A percentile compares a stretch with the other conserved stretches of the same genome.
Evolutionary conservation across 305 asterid genomes (phyloP).

Genomic region (Caryopteris hybrid): DNA sequence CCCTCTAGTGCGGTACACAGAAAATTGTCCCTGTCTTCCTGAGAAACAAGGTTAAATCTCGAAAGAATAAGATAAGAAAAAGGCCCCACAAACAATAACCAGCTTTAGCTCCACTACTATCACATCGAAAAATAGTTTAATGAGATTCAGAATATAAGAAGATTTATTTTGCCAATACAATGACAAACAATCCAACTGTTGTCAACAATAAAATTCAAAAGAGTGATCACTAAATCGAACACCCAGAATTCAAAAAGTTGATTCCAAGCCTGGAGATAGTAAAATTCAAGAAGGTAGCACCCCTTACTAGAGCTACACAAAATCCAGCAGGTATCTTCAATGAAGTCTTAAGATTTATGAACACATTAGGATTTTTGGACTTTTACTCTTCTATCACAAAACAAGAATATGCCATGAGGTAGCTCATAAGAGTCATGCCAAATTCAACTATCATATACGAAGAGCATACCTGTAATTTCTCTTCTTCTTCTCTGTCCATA

Average conservation of each 20-base stretch:
- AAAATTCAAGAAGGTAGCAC: slow-evolving; percentile 4
- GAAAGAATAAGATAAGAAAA: slow-evolving; percentile 8
- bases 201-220: not conserved
- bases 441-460: slow-evolving; percentile 10
- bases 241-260: not conserved
- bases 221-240: not conserved
- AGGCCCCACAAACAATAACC: not conserved
- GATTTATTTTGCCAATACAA: not conserved
- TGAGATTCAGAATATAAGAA: not conserved
- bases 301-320: slow-evolving; percentile 8
- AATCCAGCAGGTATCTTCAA: not conserved
- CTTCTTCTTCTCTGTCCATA: slow-evolving; percentile 88
- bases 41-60: slow-evolving; percentile 22
- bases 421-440: slow-evolving; percentile 8
- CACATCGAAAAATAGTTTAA: not conserved
- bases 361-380: slow-evolving; percentile 5
- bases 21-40: slow-evolving; percentile 94
- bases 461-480: slow-evolving; percentile 69
- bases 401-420: not conserved
- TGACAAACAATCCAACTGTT: not conserved
- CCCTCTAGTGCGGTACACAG: slow-evolving; percentile 78
- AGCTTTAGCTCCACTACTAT: slow-evolving; percentile 8
- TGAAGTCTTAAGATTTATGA: slow-evolving; percentile 14
- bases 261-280: slow-evolving; percentile 11
- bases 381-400: slow-evolving; percentile 2